Evolutionary conservation across 495 filamentous ascomycete genomes (phyloP), one percentile per base, ranked within the genome.

Genomic region (Aspergillus carlsbadensis): DNA sequence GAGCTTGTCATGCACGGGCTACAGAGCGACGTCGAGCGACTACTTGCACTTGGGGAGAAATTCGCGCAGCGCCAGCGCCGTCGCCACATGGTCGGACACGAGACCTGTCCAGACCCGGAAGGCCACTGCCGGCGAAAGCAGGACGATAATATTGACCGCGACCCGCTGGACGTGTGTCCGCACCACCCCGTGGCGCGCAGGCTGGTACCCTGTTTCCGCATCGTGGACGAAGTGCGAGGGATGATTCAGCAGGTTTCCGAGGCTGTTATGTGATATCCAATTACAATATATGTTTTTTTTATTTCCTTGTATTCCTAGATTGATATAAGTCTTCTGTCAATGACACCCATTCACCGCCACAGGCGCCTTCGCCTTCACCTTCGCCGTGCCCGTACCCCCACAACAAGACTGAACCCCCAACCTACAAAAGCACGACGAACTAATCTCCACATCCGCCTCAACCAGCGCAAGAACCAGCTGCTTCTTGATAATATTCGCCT

Each of bases 361-460:
- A 3, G 26, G 26, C 26, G 3, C 26, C 8, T 29, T 29, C 8
- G 26, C 4, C 26, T 8, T 29, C 26, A 11, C n/a, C n/a, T n/a
- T n/a, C n/a, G n/a, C n/a, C n/a, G n/a, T n/a, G n/a, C n/a, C n/a
- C n/a, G n/a, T n/a, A n/a, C n/a, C 6, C 8, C 18, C 37, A 41
- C 3, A 6, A n/a, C 37, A 15, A 41, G 18, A 41, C 7, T 11
- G 37, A 41, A 41, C 26, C 26, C 26, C 41, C 41, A 47, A 15
- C 13, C 84, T 74, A 61, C 84, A 87, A 57, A 80, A 86, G 60
- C 85, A 87, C 1, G 81, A 84, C 11, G 81, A 70, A 44, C 58
- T 70, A 14, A 87, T 73, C 0, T 72, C 71, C 15, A 86, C 71
- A 73, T 87, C 85, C 0, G 85, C 81, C 5, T 70, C 70, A 0